Conservation (phyloP, 331 rosid species). For the Saraca asoca region DNA sequence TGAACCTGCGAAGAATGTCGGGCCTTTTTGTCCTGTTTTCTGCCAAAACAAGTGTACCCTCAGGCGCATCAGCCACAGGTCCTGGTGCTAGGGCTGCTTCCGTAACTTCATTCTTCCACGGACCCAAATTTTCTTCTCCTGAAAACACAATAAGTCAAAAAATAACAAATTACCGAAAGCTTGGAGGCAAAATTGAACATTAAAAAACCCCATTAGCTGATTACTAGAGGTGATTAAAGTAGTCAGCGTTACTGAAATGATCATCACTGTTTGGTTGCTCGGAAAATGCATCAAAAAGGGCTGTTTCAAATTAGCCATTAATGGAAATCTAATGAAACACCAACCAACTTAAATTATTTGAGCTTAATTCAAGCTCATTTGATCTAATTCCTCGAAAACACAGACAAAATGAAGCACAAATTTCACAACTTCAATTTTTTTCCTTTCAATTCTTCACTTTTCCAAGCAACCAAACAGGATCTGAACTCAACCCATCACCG, state of each 20-base stretch:
- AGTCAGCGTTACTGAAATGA: not conserved
- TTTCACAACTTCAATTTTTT: constrained; percentile 21
- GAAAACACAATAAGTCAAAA: constrained; percentile 12
- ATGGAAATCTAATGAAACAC: not conserved
- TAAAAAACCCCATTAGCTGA: not conserved
- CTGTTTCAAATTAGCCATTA: not conserved
- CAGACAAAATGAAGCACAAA: constrained; percentile 19
- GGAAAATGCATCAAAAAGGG: constrained; percentile 1
- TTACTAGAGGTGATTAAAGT: not conserved
- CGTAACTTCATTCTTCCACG: constrained; percentile 61
- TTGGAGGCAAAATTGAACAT: constrained; percentile 18
- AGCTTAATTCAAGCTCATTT: not conserved
- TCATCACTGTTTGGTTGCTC: constrained; percentile 10
- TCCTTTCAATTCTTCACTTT: constrained; percentile 7
- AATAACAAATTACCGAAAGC: constrained; percentile 5
- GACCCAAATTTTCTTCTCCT: constrained; percentile 72
- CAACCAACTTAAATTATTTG: constrained; percentile 9
- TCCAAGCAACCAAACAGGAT: constrained; percentile 33
- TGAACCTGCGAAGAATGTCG: constrained; percentile 69
- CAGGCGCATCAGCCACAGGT: constrained; percentile 47
- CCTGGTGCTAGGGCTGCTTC: constrained; percentile 66
- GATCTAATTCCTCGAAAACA: constrained; percentile 25
- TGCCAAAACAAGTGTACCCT: constrained; percentile 72
- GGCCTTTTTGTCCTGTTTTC: constrained; percentile 81
- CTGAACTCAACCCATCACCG: constrained; percentile 36